These are phyloP conservation scores for Rhodotorula sp. DNA, from an alignment of 1,284 basidiomycete genomes.

Conservation along the genomic window DNA sequence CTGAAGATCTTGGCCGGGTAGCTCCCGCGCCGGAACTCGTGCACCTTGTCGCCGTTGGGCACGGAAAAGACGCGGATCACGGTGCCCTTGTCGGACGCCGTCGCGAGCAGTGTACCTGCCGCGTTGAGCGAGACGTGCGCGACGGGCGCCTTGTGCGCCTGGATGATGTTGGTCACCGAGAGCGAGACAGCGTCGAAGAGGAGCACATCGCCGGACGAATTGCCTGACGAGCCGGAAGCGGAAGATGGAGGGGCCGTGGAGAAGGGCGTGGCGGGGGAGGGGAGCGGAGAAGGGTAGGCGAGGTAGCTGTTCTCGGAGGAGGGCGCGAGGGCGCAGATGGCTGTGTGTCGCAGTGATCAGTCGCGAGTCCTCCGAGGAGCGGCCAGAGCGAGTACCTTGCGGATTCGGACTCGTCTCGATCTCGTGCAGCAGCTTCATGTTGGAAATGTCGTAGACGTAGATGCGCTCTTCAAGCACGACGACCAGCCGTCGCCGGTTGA, in stretches of 20 bases:
- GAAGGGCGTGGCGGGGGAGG: constrained; percentile 69
- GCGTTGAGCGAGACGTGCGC: constrained; percentile 84
- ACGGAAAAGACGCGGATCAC: constrained; percentile 93
- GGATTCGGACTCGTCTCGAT: constrained; percentile 97
- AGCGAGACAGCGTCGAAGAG: constrained; percentile 90
- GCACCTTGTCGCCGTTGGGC: constrained; percentile 86
- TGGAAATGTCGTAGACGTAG: constrained; percentile 98
- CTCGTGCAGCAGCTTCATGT: constrained; percentile 95
- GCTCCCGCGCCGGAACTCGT: constrained; percentile 90
- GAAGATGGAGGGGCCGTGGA: constrained; percentile 56
- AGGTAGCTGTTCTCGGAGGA: constrained; percentile 95
- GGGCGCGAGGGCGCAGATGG: constrained; percentile 90
- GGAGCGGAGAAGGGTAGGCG: constrained; percentile 91
- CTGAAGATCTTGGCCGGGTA: constrained; percentile 83
- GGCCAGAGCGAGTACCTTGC: constrained; percentile 70
- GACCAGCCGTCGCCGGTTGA: constrained; percentile 93
- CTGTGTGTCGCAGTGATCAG: constrained; percentile 72
- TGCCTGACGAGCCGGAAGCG: constrained; percentile 46
- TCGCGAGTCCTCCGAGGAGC: no score
- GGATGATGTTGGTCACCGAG: constrained; percentile 90
- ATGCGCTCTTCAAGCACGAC: constrained; percentile 95
- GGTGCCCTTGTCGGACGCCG: constrained; percentile 92
- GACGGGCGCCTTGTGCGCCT: constrained; percentile 94
- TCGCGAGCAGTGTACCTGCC: constrained; percentile 86
- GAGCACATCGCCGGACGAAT: constrained; percentile 75